Percentiles rank a stretch among this genome's conserved stretches.
Evolutionary conservation across 768 basidiomycete species (phyloP).

Genomic region (Leccinum disarticulatum): DNA sequence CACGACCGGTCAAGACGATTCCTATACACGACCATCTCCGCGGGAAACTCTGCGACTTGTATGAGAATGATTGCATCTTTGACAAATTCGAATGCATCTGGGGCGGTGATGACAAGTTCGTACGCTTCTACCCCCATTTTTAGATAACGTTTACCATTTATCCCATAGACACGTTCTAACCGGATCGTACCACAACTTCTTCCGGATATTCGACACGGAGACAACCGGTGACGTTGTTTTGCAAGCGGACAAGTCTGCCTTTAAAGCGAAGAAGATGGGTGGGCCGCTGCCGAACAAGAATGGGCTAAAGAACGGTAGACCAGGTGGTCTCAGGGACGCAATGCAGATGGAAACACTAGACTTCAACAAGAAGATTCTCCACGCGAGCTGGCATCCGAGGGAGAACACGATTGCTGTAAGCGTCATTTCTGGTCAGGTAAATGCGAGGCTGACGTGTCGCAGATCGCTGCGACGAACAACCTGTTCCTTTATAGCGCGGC

Average conservation of each 20-base stretch:
- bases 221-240: constrained; percentile 85
- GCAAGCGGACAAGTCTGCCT: constrained; percentile 98
- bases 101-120: constrained; percentile 94
- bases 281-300: constrained; percentile 75
- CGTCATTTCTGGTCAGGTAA: constrained; percentile 14
- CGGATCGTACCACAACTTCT: constrained; percentile 99
- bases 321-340: constrained; percentile 69
- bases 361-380: constrained; percentile 97
- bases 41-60: constrained; percentile 95
- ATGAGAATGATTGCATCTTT: constrained; percentile 99
- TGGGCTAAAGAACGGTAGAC: constrained; percentile 74
- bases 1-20: constrained; percentile 93
- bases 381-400: constrained; percentile 95
- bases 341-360: constrained; percentile 87
- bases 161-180: constrained; percentile 84
- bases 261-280: constrained; percentile 99
- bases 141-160: constrained; percentile 10
- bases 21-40: constrained; percentile 98
- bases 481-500: constrained; percentile 39
- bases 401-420: constrained; percentile 97
- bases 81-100: constrained; percentile 99
- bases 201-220: constrained; percentile 98
- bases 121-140: constrained; percentile 24
- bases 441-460: constrained; percentile 10
- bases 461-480: constrained; percentile 87